phyloP scores from a whole-genome alignment of 257 asterid species.

The Ilex aquifolium region DNA sequence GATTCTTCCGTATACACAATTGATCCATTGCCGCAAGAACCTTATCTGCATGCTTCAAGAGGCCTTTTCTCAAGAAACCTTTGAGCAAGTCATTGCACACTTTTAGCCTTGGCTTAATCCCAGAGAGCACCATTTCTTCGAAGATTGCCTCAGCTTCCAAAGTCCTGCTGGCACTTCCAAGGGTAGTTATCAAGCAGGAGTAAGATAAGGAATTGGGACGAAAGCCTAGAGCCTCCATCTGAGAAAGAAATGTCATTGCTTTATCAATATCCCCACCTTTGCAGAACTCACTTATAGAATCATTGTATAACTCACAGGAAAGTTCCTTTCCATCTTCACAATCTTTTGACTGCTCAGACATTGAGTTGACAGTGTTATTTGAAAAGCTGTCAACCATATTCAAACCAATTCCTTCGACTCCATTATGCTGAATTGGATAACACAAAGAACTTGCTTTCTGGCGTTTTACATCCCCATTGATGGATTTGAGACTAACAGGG shows the following conservation, averaged over 20 bases:
- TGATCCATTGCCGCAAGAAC: conserved; percentile 34
- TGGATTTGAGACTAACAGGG: conserved; percentile 12
- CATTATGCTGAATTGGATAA: conserved; percentile 2
- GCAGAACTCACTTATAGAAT: conserved; percentile 53
- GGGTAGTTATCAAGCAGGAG: conserved; percentile 44
- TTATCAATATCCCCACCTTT: conserved; percentile 56
- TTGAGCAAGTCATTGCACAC: conserved; percentile 52
- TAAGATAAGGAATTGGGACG: conserved; percentile 45
- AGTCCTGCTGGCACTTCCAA: conserved; percentile 73
- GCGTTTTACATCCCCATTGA: neutral
- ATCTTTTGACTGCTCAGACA: conserved; percentile 9
- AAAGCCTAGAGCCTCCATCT: conserved; percentile 78
- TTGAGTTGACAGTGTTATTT: neutral
- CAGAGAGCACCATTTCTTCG: conserved; percentile 60
- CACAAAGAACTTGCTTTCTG: neutral
- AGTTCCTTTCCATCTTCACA: conserved; percentile 41
- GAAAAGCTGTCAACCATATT: conserved; percentile 15
- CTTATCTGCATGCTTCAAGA: conserved; percentile 49
- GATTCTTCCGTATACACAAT: conserved; percentile 39
- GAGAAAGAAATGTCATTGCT: conserved; percentile 65
- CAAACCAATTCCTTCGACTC: conserved; percentile 9
- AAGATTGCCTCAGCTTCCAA: conserved; percentile 77
- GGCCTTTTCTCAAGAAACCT: conserved; percentile 70
- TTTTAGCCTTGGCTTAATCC: conserved; percentile 48
- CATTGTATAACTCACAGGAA: conserved; percentile 43